Percentiles rank a stretch among this genome's conserved stretches.
Conservation (phyloP, 768 basidiomycete species). For the Amanita rimosa region DNA sequence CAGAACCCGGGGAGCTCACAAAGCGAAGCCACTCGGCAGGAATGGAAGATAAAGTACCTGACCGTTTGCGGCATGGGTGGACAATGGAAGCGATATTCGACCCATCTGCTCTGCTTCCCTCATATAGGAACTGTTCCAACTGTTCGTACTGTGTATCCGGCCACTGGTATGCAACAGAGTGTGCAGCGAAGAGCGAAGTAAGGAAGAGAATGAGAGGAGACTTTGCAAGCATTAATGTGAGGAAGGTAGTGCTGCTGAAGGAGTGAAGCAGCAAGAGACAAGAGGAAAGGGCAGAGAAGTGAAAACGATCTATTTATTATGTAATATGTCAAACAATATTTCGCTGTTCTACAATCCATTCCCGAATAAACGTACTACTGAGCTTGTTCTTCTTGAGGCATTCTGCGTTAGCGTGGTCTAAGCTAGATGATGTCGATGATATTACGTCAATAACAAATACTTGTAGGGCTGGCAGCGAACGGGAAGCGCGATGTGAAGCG, state of each 20-base stretch:
- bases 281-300: neutral
- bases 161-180: conserved; percentile 15
- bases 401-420: conserved; percentile 58
- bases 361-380: conserved; percentile 88
- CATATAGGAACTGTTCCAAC: conserved; percentile 24
- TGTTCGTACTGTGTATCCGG: conserved; percentile 24
- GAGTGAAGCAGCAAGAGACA: conserved; percentile 5
- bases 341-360: conserved; percentile 56
- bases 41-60: conserved; percentile 19
- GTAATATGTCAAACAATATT: neutral
- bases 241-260: conserved; percentile 1
- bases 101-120: conserved; percentile 21
- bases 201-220: neutral
- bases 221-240: neutral
- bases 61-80: conserved; percentile 17
- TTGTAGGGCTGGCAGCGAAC: conserved; percentile 45
- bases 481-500: conserved; percentile 43
- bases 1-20: conserved; percentile 11
- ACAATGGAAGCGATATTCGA: conserved; percentile 20
- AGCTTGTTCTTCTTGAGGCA: conserved; percentile 74
- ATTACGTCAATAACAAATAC: conserved; percentile 87
- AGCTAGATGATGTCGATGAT: conserved; percentile 44
- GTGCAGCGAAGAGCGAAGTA: neutral
- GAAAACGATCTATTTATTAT: neutral
- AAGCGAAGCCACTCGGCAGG: conserved; percentile 30